Conservation (phyloP, 305 asterid genomes). For the Andrographis paniculata region DNA sequence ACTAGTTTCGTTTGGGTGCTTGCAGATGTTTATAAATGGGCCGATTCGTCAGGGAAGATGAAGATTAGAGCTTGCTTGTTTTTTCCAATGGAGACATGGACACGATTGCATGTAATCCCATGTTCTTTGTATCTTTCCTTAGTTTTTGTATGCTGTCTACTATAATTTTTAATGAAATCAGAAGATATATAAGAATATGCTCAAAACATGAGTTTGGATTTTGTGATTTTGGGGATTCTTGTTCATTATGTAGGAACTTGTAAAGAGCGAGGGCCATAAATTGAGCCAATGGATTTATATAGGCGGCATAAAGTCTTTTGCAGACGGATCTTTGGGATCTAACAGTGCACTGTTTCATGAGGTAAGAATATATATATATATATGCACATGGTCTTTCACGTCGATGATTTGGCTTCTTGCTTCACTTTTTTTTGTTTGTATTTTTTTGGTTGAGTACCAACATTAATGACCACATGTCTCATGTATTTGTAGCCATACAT, state of each 20-base stretch:
- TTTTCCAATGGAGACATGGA: slow-evolving; percentile 90
- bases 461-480: too few species aligned
- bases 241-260: slow-evolving; percentile 43
- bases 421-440: too few species aligned
- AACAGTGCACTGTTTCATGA: slow-evolving; percentile 76
- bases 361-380: slow-evolving; percentile 28
- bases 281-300: slow-evolving; percentile 84
- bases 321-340: slow-evolving; percentile 98
- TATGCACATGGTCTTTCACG: neutral
- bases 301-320: slow-evolving; percentile 88
- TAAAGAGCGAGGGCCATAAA: slow-evolving; percentile 45
- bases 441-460: too few species aligned
- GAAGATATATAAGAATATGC: neutral
- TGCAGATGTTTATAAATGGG: slow-evolving; percentile 94
- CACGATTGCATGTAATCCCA: slow-evolving; percentile 53
- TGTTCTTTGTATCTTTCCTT: slow-evolving; percentile 16
- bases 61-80: slow-evolving; percentile 77
- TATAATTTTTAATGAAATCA: slow-evolving; percentile 2
- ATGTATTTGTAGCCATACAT: slow-evolving; percentile 48
- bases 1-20: slow-evolving; percentile 17
- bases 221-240: slow-evolving; percentile 7
- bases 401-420: neutral
- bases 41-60: slow-evolving; percentile 72
- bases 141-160: slow-evolving; percentile 13
- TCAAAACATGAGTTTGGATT: slow-evolving; percentile 3